These are phyloP conservation scores for Ascochyta lentis DNA, from an alignment of 2,329 filamentous ascomycete genomes.

Conservation along the genomic window DNA sequence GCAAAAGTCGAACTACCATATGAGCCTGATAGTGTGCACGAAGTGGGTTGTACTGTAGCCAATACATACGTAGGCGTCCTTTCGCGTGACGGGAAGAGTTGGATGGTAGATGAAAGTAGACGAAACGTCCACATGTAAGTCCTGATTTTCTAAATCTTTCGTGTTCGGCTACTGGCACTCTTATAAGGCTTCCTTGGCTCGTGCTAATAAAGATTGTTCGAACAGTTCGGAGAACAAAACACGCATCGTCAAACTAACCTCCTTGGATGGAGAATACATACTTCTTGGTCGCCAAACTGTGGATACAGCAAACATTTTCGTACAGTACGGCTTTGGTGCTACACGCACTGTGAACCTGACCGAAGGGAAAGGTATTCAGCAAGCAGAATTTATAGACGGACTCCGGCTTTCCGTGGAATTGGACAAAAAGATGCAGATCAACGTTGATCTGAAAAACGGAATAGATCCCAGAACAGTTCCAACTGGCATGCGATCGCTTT, in stretches of 20 bases:
- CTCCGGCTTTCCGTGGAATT: neutral
- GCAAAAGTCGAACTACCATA: conserved; percentile 46
- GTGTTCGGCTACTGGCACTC: no score
- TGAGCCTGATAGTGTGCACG: conserved; percentile 24
- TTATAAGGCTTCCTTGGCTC: neutral
- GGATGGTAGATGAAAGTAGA: conserved; percentile 43
- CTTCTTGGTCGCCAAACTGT: conserved; percentile 36
- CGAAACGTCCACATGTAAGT: conserved; percentile 36
- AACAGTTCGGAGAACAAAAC: conserved; percentile 38
- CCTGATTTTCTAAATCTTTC: neutral
- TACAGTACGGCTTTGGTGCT: conserved; percentile 44
- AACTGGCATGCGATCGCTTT: neutral
- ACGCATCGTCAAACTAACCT: conserved; percentile 43
- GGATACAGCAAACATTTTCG: conserved; percentile 41
- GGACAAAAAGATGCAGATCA: neutral
- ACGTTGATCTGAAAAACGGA: neutral
- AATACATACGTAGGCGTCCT: conserved; percentile 12
- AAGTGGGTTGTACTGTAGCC: neutral
- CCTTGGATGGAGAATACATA: conserved; percentile 42
- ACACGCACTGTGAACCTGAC: conserved; percentile 41
- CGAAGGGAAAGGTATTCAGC: conserved; percentile 27
- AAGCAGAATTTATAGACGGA: conserved; percentile 32
- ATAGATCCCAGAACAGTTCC: neutral
- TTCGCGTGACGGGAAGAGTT: conserved; percentile 32
- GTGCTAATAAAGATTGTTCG: neutral